Evolutionary conservation across 495 filamentous ascomycete genomes (phyloP).

Genomic region (Rusavskia elegans): DNA sequence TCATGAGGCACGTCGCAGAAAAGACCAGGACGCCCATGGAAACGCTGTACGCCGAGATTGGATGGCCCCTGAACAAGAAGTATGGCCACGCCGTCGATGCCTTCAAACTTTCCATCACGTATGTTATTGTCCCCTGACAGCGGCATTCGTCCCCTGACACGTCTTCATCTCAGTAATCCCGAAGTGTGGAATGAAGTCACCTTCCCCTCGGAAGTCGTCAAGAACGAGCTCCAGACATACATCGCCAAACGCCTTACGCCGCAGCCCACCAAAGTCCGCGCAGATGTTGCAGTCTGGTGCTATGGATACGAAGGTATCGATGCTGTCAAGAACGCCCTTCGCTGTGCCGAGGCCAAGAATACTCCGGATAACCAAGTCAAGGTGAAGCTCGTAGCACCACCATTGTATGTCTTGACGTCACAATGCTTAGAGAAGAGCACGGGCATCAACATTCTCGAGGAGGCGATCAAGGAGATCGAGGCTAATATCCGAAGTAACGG

Average conservation of each 20-base stretch:
- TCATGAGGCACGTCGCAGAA: conserved; percentile 95
- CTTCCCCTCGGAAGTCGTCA: conserved; percentile 75
- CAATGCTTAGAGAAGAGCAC: conserved; percentile 85
- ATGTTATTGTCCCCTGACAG: conserved; percentile 16
- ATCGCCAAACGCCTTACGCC: conserved; percentile 93
- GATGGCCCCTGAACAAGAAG: conserved; percentile 93
- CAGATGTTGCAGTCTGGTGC: conserved; percentile 95
- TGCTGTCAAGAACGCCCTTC: conserved; percentile 72
- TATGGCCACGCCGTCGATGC: conserved; percentile 94
- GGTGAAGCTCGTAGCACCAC: conserved; percentile 88
- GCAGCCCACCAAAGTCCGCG: conserved; percentile 93
- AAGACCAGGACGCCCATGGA: conserved; percentile 90
- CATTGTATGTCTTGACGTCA: conserved; percentile 83
- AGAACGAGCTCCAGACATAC: conserved; percentile 76
- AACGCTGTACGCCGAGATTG: conserved; percentile 81
- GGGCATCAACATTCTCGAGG: conserved; percentile 70
- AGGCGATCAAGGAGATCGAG: conserved; percentile 72
- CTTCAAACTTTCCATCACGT: conserved; percentile 98
- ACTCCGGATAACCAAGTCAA: conserved; percentile 81
- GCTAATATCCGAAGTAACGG: conserved; percentile 55
- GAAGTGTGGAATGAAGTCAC: conserved; percentile 86
- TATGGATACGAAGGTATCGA: conserved; percentile 98
- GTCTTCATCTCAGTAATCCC: conserved; percentile 48
- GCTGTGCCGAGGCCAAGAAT: conserved; percentile 54
- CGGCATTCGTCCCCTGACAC: conserved; percentile 3